Evolutionary conservation across 306 rosid genomes (phyloP).

Genomic region (Vicia faba): DNA sequence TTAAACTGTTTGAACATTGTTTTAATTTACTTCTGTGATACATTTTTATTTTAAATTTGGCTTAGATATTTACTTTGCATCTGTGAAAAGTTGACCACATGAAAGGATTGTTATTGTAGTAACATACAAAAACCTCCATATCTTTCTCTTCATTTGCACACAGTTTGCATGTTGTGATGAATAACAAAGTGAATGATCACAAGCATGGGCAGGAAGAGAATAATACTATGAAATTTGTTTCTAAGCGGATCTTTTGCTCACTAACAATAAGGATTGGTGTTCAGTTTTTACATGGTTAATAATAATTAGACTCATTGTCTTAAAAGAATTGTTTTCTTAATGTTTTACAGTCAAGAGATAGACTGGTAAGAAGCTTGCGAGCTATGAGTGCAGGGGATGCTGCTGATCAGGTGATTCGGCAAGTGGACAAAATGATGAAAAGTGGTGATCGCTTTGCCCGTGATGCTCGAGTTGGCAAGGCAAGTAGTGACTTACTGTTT

Average conservation of each 20-base stretch:
- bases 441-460: constrained; percentile 76
- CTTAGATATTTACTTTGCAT: too few species aligned
- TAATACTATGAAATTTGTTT: constrained; percentile 5
- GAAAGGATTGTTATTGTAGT: constrained; percentile 23
- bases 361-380: constrained; percentile 74
- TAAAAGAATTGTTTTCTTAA: constrained; percentile 27
- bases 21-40: too few species aligned
- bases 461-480: constrained; percentile 78
- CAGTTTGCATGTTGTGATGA: constrained; percentile 20
- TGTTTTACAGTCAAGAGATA: constrained; percentile 82
- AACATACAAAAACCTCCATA: constrained; percentile 23
- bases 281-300: constrained; percentile 17
- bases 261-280: constrained; percentile 11
- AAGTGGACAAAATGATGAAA: constrained; percentile 83
- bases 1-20: too few species aligned
- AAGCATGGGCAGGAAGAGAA: too few species aligned
- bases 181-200: constrained; percentile 11
- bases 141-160: constrained; percentile 12
- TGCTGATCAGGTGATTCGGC: constrained; percentile 92
- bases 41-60: too few species aligned
- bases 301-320: constrained; percentile 23
- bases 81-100: constrained; percentile 6
- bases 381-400: constrained; percentile 96
- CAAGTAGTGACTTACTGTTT: constrained; percentile 29
- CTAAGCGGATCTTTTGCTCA: constrained; percentile 15